phyloP scores from a whole-genome alignment of 805 yeast genomes.

The Suhomyces prunicola region DNA sequence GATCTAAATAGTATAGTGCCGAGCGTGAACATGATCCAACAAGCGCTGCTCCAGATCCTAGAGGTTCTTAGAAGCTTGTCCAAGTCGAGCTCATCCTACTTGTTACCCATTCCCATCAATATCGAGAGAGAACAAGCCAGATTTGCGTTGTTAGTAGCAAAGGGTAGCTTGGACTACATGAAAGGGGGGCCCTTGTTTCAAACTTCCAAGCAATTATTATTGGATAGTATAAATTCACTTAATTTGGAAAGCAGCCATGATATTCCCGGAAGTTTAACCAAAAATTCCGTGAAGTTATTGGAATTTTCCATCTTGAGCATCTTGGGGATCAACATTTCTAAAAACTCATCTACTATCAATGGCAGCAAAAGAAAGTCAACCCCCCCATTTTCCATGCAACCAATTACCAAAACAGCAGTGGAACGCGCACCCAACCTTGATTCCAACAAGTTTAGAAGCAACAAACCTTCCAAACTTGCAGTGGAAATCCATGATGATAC shows the following conservation, averaged over 20 bases:
- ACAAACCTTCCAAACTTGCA: not conserved
- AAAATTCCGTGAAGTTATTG: conserved; percentile 51
- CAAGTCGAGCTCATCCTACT: conserved; percentile 34
- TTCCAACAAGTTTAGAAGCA: conserved; percentile 1
- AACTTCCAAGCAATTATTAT: conserved; percentile 58
- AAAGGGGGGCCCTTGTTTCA: conserved; percentile 79
- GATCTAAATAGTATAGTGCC: conserved; percentile 35
- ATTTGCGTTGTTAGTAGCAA: conserved; percentile 61
- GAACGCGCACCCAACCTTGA: conserved; percentile 14
- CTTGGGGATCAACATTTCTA: conserved; percentile 47
- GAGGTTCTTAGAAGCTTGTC: conserved; percentile 46
- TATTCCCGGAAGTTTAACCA: conserved; percentile 60
- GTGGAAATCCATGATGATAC: not conserved
- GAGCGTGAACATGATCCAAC: conserved; percentile 66
- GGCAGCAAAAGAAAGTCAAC: conserved; percentile 14
- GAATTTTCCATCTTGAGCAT: conserved; percentile 61
- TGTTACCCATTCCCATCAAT: conserved; percentile 64
- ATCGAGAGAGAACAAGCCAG: conserved; percentile 61
- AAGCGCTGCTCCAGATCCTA: conserved; percentile 59
- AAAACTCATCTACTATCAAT: conserved; percentile 5
- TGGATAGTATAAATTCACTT: conserved; percentile 48
- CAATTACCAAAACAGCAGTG: conserved; percentile 24
- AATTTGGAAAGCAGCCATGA: conserved; percentile 50
- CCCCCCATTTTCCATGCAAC: conserved; percentile 8
- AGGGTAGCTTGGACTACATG: conserved; percentile 76